Evolutionary conservation across 306 rosid species (phyloP).

Genomic region (cucumber (Cucumis sativus)): Cucumber_9930_V3 NC_026655.2:22429501-22430000

Average conservation of each 20-base stretch:
- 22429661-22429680: conserved; percentile 56
- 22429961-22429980: conserved; percentile 68
- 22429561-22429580: conserved; percentile 71
- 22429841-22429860: conserved; percentile 46
- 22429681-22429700: conserved; percentile 82
- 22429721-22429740: conserved; percentile 69
- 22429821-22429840: conserved; percentile 12
- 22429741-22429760: conserved; percentile 54
- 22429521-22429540: conserved; percentile 39
- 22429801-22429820: conserved; percentile 56
- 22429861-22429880: conserved; percentile 29
- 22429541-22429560: conserved; percentile 57
- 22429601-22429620: conserved; percentile 73
- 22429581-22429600: conserved; percentile 70
- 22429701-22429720: conserved; percentile 60
- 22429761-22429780: conserved; percentile 79
- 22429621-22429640: conserved; percentile 63
- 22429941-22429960: conserved; percentile 41
- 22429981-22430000: conserved; percentile 68
- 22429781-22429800: conserved; percentile 92
- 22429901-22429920: conserved; percentile 40
- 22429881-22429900: conserved; percentile 51
- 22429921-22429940: conserved; percentile 24
- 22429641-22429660: conserved; percentile 65
- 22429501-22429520: conserved; percentile 48